These are phyloP conservation scores for Rehmannia glutinosa DNA, from an alignment of 257 asterid genomes.

Conservation along the genomic window DNA sequence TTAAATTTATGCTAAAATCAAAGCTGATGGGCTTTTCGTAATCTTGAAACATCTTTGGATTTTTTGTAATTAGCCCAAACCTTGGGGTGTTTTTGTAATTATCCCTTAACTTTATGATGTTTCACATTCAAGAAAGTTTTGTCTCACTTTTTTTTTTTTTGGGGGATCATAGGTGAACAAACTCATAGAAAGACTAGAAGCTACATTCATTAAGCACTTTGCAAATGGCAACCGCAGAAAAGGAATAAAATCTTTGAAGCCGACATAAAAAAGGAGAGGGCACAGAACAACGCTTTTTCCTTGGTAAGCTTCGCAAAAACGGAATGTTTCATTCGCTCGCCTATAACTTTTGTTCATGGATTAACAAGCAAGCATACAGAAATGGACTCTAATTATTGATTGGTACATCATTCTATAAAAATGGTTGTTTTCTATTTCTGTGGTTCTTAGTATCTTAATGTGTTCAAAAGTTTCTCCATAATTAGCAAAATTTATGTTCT, in stretches of 20 bases:
- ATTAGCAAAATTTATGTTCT: not conserved
- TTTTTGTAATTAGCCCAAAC: too few species aligned
- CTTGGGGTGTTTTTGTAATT: too few species aligned
- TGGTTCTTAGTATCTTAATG: too few species aligned
- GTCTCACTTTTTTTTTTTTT: not conserved
- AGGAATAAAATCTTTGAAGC: slow-evolving; percentile 63
- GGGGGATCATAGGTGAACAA: slow-evolving; percentile 42
- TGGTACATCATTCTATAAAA: too few species aligned
- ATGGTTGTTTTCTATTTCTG: too few species aligned
- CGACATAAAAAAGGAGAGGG: slow-evolving; percentile 53
- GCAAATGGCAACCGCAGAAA: slow-evolving; percentile 68
- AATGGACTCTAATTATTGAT: too few species aligned
- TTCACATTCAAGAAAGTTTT: not conserved
- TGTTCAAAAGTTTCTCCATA: not conserved
- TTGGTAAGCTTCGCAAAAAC: slow-evolving; percentile 62
- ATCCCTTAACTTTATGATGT: not conserved
- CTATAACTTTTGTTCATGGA: too few species aligned
- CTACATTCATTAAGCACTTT: slow-evolving; percentile 68
- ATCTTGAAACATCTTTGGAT: too few species aligned
- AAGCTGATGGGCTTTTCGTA: too few species aligned
- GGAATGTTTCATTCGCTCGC: too few species aligned
- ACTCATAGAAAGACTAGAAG: slow-evolving; percentile 58
- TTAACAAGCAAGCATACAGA: too few species aligned
- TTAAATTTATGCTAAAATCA: too few species aligned
- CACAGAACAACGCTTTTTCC: slow-evolving; percentile 67